Conservation (phyloP, 345 rosid genomes). For the thale cress (Arabidopsis thaliana) region DNA sequence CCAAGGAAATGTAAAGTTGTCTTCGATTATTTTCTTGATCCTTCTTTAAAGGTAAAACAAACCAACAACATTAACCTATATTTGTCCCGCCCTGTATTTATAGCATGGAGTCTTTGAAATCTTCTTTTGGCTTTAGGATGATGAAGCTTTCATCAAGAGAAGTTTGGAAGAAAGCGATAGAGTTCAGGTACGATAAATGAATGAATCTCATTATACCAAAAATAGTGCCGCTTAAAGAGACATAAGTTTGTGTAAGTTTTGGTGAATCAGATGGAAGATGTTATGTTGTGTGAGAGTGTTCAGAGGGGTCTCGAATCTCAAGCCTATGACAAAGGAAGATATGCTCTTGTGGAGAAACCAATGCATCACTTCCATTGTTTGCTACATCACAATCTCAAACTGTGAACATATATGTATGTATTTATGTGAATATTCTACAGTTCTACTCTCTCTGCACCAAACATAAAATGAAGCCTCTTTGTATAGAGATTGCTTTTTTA, state of each 20-base stretch:
- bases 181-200: slow-evolving; percentile 62
- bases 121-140: slow-evolving; percentile 52
- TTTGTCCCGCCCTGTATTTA: background rate
- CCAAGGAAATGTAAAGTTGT: slow-evolving; percentile 75
- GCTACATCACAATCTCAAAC: slow-evolving; percentile 53
- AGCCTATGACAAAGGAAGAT: slow-evolving; percentile 69
- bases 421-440: slow-evolving; percentile 9
- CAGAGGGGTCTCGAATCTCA: slow-evolving; percentile 81
- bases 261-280: slow-evolving; percentile 72
- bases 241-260: slow-evolving; percentile 44
- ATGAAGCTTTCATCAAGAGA: slow-evolving; percentile 61
- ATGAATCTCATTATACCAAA: background rate
- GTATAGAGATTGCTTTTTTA: background rate
- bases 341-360: slow-evolving; percentile 76
- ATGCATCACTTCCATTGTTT: slow-evolving; percentile 78
- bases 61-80: background rate
- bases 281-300: slow-evolving; percentile 72
- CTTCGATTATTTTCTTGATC: slow-evolving; percentile 86
- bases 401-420: background rate
- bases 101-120: background rate
- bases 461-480: background rate
- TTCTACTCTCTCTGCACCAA: background rate
- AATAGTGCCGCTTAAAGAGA: background rate
- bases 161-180: slow-evolving; percentile 74
- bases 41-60: slow-evolving; percentile 57